Evolutionary conservation across 2,329 filamentous ascomycete genomes (phyloP).

Genomic region (Curvularia sp.): DNA sequence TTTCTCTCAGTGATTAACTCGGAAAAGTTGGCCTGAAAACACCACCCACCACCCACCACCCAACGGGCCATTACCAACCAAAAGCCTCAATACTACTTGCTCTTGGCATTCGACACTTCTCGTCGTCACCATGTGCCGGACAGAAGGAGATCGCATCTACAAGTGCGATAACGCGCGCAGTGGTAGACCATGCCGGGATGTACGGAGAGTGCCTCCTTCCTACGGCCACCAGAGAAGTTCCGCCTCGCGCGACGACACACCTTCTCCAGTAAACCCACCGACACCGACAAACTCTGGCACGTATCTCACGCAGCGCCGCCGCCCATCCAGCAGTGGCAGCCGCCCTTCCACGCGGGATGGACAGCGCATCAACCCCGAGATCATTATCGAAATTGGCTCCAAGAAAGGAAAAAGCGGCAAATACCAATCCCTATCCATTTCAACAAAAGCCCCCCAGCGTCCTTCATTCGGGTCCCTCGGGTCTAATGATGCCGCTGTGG

Average conservation of each 20-base stretch:
- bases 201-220: conserved; percentile 32
- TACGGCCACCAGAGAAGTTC: conserved; percentile 30
- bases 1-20: not conserved
- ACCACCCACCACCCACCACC: not conserved
- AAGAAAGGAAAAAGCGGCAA: conserved; percentile 40
- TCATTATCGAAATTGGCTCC: conserved; percentile 39
- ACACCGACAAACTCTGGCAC: conserved; percentile 38
- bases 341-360: conserved; percentile 40
- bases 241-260: conserved; percentile 33
- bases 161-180: conserved; percentile 36
- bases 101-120: not conserved
- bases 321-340: conserved; percentile 32
- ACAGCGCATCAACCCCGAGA: conserved; percentile 34
- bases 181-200: conserved; percentile 35
- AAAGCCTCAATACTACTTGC: not conserved
- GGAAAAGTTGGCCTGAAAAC: not conserved
- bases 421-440: conserved; percentile 30
- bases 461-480: conserved; percentile 34
- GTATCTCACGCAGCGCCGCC: conserved; percentile 35
- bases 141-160: conserved; percentile 38
- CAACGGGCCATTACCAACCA: not conserved
- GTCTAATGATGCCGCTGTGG: conserved; percentile 36
- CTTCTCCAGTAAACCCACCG: conserved; percentile 44
- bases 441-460: conserved; percentile 34
- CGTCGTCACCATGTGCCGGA: conserved; percentile 40